phyloP scores from a whole-genome alignment of 148 eudicot species.

The Cornus kousa region DNA sequence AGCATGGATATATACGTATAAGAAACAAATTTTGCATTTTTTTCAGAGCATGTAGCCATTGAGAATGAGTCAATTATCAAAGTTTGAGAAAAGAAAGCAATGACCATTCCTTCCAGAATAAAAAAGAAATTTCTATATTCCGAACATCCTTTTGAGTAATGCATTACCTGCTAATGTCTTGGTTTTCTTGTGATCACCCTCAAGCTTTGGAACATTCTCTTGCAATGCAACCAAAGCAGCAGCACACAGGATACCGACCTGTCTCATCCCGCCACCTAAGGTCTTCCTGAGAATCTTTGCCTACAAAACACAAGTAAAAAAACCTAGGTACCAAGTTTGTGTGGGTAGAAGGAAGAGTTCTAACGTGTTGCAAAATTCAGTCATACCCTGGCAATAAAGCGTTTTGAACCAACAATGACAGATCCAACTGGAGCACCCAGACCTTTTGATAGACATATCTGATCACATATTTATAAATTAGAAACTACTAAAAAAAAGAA shows the following conservation, averaged over 20 bases:
- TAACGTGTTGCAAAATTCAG: background rate
- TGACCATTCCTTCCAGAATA: background rate
- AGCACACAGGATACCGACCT: slow-evolving; percentile 84
- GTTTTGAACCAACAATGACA: slow-evolving; percentile 82
- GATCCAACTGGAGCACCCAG: slow-evolving; percentile 95
- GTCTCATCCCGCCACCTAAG: slow-evolving; percentile 99
- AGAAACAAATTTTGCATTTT: background rate
- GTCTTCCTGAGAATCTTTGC: slow-evolving; percentile 79
- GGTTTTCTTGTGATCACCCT: slow-evolving; percentile 78
- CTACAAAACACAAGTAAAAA: slow-evolving; percentile 29
- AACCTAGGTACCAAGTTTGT: background rate
- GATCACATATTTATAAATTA: background rate
- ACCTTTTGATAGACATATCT: slow-evolving; percentile 97
- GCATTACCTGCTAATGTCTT: slow-evolving; percentile 75
- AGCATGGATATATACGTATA: background rate
- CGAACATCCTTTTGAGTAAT: background rate
- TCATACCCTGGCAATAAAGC: slow-evolving; percentile 70
- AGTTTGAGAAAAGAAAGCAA: background rate
- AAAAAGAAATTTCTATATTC: too few relatives aligned
- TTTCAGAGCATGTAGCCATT: background rate
- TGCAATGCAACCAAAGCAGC: slow-evolving; percentile 87
- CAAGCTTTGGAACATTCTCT: slow-evolving; percentile 74
- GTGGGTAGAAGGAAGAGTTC: background rate
- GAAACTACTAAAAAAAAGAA: background rate
- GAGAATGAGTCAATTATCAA: background rate